These are phyloP conservation scores for Chloris gayana DNA, from an alignment of 176 grass and related monocot species.

Conservation along the genomic window DNA sequence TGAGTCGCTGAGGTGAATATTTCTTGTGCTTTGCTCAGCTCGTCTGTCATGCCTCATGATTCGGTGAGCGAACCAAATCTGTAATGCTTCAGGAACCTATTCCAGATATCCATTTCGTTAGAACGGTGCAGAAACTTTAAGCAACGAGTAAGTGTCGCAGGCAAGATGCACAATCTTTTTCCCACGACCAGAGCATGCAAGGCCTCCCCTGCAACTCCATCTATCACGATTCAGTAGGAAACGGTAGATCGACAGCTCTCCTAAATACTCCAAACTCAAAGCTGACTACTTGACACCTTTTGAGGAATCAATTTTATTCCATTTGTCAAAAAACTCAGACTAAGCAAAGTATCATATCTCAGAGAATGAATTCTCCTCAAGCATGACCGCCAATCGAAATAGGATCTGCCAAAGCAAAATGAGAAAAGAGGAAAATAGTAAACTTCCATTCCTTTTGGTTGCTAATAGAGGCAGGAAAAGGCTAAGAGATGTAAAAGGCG, in stretches of 20 bases:
- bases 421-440: conserved; percentile 36
- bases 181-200: conserved; percentile 14
- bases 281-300: conserved; percentile 39
- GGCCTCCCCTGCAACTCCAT: conserved; percentile 13
- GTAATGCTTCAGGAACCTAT: conserved; percentile 14
- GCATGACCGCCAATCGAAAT: conserved; percentile 33
- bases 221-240: conserved; percentile 22
- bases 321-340: conserved; percentile 30
- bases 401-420: conserved; percentile 47
- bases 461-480: conserved; percentile 46
- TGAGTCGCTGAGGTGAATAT: conserved; percentile 23
- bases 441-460: conserved; percentile 50
- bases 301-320: conserved; percentile 34
- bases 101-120: conserved; percentile 7
- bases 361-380: conserved; percentile 42
- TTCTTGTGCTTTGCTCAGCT: conserved; percentile 5
- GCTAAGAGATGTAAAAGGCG: conserved; percentile 47
- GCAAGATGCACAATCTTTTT: conserved; percentile 9
- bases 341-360: conserved; percentile 34
- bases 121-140: conserved; percentile 31
- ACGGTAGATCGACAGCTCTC: not conserved
- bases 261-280: conserved; percentile 35
- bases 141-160: conserved; percentile 14
- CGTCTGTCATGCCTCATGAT: conserved; percentile 41
- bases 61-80: conserved; percentile 23